These are phyloP conservation scores for Nakaseomyces glabratus DNA, from an alignment of 1,139 yeast genomes.

Conservation along the genomic window DNA sequence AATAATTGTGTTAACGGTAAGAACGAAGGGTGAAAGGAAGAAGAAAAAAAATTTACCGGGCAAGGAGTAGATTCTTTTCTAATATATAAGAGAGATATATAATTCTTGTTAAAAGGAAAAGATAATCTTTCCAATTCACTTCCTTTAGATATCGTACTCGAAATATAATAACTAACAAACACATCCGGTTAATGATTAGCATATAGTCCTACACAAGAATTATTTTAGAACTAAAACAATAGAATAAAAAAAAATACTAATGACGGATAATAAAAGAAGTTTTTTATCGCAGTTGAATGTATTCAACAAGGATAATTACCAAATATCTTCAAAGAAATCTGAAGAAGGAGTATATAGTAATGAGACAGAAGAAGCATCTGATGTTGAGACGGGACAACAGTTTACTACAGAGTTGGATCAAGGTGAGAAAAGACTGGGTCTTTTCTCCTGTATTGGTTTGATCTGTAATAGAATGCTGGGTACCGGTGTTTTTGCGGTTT, in stretches of 20 bases:
- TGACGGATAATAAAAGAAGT: conserved; percentile 15
- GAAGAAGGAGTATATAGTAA: conserved; percentile 5
- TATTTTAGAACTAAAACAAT: too few species aligned
- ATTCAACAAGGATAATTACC: conserved; percentile 25
- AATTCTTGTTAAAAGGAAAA: too few species aligned
- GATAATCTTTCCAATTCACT: too few species aligned
- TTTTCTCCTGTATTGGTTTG: conserved; percentile 56
- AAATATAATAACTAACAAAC: too few species aligned
- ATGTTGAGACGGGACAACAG: conserved; percentile 26
- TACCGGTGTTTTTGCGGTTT: conserved; percentile 80
- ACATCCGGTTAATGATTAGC: too few species aligned
- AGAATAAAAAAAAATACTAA: conserved; percentile 8
- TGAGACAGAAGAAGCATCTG: conserved; percentile 17
- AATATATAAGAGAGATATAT: too few species aligned
- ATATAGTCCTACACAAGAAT: too few species aligned
- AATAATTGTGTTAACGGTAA: too few species aligned
- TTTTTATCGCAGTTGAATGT: conserved; percentile 25
- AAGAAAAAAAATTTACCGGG: too few species aligned
- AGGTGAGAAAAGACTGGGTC: conserved; percentile 53
- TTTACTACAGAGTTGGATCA: conserved; percentile 38
- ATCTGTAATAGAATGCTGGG: conserved; percentile 79
- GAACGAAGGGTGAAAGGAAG: too few species aligned
- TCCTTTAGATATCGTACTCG: too few species aligned
- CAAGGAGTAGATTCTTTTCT: too few species aligned
- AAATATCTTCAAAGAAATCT: conserved; percentile 9